Conservation (phyloP, 306 rosid species). For the Sphenostylis stenocarpa region DNA sequence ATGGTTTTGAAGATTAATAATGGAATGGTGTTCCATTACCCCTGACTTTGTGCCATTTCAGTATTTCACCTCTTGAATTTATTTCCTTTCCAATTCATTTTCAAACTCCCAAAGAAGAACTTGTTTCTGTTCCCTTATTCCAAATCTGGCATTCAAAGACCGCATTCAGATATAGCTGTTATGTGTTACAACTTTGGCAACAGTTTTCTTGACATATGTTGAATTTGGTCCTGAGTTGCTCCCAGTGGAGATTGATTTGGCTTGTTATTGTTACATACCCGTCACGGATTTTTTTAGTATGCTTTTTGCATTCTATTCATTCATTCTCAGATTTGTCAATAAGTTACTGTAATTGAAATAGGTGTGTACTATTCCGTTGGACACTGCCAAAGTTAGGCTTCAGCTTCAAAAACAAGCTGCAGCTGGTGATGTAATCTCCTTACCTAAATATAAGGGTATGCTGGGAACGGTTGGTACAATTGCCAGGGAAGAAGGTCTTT, state of each 20-base stretch:
- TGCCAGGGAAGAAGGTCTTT: constrained; percentile 90
- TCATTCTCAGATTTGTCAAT: constrained; percentile 11
- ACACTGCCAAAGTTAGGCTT: constrained; percentile 99
- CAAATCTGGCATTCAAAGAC: neutral
- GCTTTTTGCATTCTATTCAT: constrained; percentile 13
- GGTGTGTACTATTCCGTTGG: constrained; percentile 93
- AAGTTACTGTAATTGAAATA: constrained; percentile 42
- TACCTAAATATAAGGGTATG: constrained; percentile 94
- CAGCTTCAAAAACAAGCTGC: constrained; percentile 87
- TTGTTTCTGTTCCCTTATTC: neutral
- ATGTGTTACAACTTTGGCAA: neutral
- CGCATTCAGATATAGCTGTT: neutral
- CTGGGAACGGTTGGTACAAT: constrained; percentile 91
- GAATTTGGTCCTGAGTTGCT: neutral
- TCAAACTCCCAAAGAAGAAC: neutral
- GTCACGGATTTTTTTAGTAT: neutral
- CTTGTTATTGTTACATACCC: neutral
- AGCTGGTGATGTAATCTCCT: constrained; percentile 58
- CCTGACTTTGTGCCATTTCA: neutral
- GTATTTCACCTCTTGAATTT: neutral
- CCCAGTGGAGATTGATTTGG: neutral
- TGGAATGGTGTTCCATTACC: neutral
- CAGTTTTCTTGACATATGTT: neutral
- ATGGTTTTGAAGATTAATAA: neutral
- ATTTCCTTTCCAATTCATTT: neutral